Evolutionary conservation across 2,329 filamentous ascomycete genomes (phyloP).

Genomic region (Sarocladium kiliense): DNA sequence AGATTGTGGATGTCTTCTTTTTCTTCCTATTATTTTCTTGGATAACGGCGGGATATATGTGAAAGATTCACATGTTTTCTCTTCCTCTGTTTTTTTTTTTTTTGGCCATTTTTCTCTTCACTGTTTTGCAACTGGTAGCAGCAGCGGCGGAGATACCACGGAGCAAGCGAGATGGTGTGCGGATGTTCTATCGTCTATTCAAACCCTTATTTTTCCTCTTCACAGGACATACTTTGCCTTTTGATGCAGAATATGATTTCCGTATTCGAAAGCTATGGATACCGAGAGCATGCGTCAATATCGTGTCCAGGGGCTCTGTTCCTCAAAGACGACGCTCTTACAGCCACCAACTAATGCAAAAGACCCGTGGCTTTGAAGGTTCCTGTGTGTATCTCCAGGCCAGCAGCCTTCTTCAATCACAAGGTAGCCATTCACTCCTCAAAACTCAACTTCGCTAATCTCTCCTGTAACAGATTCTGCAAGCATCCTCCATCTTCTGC

Average conservation of each 20-base stretch:
- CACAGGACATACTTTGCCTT: no score
- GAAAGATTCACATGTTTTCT: background rate
- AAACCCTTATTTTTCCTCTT: background rate
- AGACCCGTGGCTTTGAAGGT: no score
- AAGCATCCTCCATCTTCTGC: constrained; percentile 48
- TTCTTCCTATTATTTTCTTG: no score
- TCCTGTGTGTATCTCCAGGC: no score
- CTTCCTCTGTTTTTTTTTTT: background rate
- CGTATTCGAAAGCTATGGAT: no score
- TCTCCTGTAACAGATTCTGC: constrained; percentile 35
- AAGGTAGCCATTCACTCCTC: no score
- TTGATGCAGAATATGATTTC: no score
- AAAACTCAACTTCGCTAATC: constrained; percentile 34
- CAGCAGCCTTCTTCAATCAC: no score
- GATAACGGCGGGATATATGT: background rate
- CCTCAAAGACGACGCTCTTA: no score
- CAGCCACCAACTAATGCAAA: no score
- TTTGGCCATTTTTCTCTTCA: background rate
- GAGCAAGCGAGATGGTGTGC: constrained; percentile 1
- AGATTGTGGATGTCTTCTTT: background rate
- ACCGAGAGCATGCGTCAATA: no score
- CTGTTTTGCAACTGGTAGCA: background rate
- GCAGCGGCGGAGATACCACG: constrained; percentile 5
- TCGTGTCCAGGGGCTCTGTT: no score
- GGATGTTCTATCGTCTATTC: background rate